A percentile compares a stretch with the other conserved stretches of the same genome.
phyloP scores from a whole-genome alignment of 2,329 filamentous ascomycete genomes.

The Botrytis cinerea region DNA sequence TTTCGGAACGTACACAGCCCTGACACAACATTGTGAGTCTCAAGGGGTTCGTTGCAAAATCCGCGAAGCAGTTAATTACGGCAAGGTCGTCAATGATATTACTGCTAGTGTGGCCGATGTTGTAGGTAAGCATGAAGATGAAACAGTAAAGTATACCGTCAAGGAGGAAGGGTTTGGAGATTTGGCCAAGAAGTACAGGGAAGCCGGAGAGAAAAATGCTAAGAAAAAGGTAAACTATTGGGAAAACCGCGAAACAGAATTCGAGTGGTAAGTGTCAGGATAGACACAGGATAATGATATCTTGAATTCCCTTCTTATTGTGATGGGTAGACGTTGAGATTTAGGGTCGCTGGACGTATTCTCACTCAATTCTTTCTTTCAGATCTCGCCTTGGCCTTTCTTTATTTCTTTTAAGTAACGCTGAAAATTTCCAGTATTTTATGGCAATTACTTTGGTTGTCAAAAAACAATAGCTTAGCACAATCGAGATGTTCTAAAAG shows the following conservation, averaged over 20 bases:
- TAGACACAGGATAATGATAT: too few species aligned
- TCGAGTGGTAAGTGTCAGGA: constrained; percentile 14
- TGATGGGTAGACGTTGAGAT: neutral
- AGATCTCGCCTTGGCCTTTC: neutral
- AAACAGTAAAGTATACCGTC: constrained; percentile 42
- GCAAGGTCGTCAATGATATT: constrained; percentile 45
- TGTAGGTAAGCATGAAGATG: constrained; percentile 41
- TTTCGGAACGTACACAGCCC: constrained; percentile 47
- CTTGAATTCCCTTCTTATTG: neutral
- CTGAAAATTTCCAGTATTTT: neutral
- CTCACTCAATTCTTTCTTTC: neutral
- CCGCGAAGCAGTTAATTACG: constrained; percentile 46
- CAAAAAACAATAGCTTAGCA: neutral
- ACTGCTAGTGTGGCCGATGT: constrained; percentile 43
- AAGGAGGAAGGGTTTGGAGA: constrained; percentile 23
- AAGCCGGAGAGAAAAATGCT: neutral
- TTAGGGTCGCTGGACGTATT: neutral
- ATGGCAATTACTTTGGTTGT: neutral
- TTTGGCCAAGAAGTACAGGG: neutral
- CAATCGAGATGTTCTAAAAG: neutral
- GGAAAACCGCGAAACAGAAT: neutral
- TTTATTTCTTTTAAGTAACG: neutral
- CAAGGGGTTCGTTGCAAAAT: constrained; percentile 48
- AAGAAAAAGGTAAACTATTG: constrained; percentile 20
- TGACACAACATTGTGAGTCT: constrained; percentile 53